A percentile compares a stretch with the other conserved stretches of the same genome.
Evolutionary conservation across 805 yeast species (phyloP).

Genomic region (Vanderwaltozyma polyspora): DNA sequence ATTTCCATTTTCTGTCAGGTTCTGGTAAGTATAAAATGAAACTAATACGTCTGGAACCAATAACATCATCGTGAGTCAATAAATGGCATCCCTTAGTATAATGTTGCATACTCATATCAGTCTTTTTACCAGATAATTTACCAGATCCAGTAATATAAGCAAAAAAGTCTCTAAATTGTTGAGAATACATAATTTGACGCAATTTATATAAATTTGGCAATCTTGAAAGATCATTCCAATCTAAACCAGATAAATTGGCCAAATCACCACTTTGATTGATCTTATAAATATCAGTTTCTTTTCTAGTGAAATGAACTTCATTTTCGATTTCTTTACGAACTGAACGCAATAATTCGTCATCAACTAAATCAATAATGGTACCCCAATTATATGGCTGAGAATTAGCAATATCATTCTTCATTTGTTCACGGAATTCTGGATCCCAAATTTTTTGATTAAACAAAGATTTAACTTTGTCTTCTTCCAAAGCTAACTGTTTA

Average conservation of each 20-base stretch:
- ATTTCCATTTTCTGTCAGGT: constrained; percentile 81
- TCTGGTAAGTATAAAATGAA: constrained; percentile 89
- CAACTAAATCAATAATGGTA: constrained; percentile 56
- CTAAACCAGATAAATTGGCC: constrained; percentile 81
- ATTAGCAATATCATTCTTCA: constrained; percentile 35
- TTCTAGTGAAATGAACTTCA: constrained; percentile 81
- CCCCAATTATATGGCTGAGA: constrained; percentile 90
- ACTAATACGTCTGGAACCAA: constrained; percentile 87
- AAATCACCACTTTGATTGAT: constrained; percentile 84
- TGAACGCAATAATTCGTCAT: constrained; percentile 62
- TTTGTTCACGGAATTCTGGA: constrained; percentile 26
- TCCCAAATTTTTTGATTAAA: constrained; percentile 43
- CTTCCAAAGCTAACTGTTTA: constrained; percentile 17
- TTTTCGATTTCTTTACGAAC: constrained; percentile 78
- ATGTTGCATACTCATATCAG: constrained; percentile 86
- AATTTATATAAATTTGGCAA: constrained; percentile 68
- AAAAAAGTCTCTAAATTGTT: constrained; percentile 69
- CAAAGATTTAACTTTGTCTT: constrained; percentile 27
- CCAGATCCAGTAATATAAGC: constrained; percentile 79
- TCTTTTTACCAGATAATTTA: constrained; percentile 76
- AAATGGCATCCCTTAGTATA: constrained; percentile 90
- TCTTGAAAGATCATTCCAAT: constrained; percentile 59
- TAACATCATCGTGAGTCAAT: constrained; percentile 93
- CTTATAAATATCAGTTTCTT: constrained; percentile 95
- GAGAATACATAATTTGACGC: constrained; percentile 79